Evolutionary conservation across 176 grass and related monocot species (phyloP).

Genomic region (Cymbopogon citratus): DNA sequence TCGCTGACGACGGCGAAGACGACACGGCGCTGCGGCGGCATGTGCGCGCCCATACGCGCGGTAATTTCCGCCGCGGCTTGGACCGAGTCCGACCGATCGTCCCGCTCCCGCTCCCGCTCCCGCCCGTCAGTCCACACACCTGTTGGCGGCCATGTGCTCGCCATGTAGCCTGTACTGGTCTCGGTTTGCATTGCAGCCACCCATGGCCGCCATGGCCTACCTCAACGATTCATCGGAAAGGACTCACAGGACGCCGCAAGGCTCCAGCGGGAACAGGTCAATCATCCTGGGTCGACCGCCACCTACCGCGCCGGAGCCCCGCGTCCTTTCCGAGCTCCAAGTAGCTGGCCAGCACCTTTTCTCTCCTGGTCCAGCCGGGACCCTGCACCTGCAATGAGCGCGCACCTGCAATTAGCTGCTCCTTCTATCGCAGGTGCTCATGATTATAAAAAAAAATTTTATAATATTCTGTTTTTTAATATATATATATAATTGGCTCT

Average conservation of each 20-base stretch:
- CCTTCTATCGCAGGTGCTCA: too few relatives aligned
- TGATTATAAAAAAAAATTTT: too few relatives aligned
- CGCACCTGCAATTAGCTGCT: too few relatives aligned
- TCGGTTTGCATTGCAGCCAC: neutral
- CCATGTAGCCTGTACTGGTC: neutral
- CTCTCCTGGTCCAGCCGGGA: neutral
- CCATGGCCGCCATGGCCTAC: too few relatives aligned
- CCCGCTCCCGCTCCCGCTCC: too few relatives aligned
- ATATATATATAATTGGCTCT: too few relatives aligned
- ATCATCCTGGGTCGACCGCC: conserved; percentile 1
- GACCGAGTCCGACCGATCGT: too few relatives aligned
- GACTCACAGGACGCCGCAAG: too few relatives aligned
- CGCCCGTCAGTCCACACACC: too few relatives aligned
- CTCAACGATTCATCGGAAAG: too few relatives aligned
- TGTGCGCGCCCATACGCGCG: neutral
- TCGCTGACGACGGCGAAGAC: neutral
- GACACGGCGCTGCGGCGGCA: neutral
- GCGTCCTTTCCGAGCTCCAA: neutral
- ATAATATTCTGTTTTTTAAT: too few relatives aligned
- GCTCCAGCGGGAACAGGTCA: neutral
- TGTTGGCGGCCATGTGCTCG: neutral
- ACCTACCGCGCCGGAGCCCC: conserved; percentile 2
- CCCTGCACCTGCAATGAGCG: neutral
- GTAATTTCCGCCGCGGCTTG: too few relatives aligned
- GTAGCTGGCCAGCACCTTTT: neutral